Base-by-base conservation (phyloP, 371 early-diverging fungal species). In the Amoeboradix gromovi region DNA sequence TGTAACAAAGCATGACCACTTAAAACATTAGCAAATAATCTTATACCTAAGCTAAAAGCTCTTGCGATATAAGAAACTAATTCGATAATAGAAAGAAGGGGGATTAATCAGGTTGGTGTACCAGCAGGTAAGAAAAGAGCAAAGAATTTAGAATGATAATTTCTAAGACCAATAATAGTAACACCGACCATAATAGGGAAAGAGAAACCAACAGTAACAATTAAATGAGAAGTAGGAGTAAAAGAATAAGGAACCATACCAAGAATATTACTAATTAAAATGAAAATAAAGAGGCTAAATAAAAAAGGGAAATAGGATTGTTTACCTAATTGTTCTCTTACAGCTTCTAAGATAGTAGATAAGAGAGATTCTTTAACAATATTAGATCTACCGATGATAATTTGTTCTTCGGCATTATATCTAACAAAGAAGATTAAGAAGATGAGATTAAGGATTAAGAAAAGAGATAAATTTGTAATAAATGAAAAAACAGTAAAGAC, bases 11-110 rank as follows among this genome's bases (percentile, higher is more conserved):
- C 31, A 71, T 73, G 75, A 28, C 74, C 74, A 66, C 68, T 79
- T 71, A 81, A 74, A 79, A 81, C 80, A 68, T 80, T 80, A 30
- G 79, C 78, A 31, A 78, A 80, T 78, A 78, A 80, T 82, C 83
- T 78, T 71, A 82, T 78, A 70, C 81, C 83, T 79, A 80, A 77
- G 79, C 81, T 81, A 73, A 80, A 74, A 74, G 78, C 80, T 81
- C 82, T 80, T 69, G 78, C 77, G 70, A 82, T 70, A 75, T 77
- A 83, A 68, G 82, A 82, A 74, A 80, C 77, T 71, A 82, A 79
- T 82, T 80, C 81, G 68, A 81, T 80, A 69, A 72, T 75, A 66
- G 81, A 71, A 78, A 82, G 75, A 73, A 80, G 72, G 70, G 79
- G 77, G 73, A 81, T 77, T 77, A 81, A 79, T 66, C 79, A 82